A percentile compares a stretch with the other conserved stretches of the same genome.
Conservation (phyloP, 106 monocot genomes). For the Acanthochlamys bracteata region DNA sequence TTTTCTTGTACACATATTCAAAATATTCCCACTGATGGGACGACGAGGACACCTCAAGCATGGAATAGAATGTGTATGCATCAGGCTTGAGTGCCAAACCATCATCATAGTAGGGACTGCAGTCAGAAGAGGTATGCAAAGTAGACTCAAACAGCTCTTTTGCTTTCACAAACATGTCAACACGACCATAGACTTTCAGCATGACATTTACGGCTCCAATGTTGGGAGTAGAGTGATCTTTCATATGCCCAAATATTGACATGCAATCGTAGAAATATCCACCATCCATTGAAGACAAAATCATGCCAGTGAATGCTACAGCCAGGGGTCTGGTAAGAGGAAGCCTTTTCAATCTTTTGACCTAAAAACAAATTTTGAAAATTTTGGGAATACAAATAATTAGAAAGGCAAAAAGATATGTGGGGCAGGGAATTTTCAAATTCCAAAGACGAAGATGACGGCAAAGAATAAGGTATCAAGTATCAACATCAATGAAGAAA, state of each 20-base stretch:
- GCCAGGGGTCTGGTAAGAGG: slow-evolving; percentile 74
- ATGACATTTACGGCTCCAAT: slow-evolving; percentile 88
- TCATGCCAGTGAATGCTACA: slow-evolving; percentile 93
- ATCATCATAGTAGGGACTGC: background rate
- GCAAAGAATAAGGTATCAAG: too few species aligned
- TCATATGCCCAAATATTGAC: slow-evolving; percentile 84
- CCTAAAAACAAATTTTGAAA: too few species aligned
- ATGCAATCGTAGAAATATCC: slow-evolving; percentile 57
- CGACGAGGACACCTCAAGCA: slow-evolving; percentile 73
- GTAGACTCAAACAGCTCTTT: slow-evolving; percentile 75
- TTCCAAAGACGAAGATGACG: too few species aligned
- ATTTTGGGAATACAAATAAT: too few species aligned
- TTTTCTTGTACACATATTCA: slow-evolving; percentile 92
- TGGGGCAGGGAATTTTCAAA: too few species aligned
- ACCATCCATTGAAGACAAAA: slow-evolving; percentile 72
- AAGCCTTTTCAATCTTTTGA: slow-evolving; percentile 70
- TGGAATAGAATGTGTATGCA: slow-evolving; percentile 55
- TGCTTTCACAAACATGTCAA: slow-evolving; percentile 83
- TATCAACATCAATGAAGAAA: too few species aligned
- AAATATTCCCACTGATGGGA: slow-evolving; percentile 96
- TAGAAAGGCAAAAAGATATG: too few species aligned
- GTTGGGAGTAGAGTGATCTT: slow-evolving; percentile 58
- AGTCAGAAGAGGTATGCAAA: slow-evolving; percentile 9
- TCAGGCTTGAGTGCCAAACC: slow-evolving; percentile 32
- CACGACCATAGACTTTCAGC: slow-evolving; percentile 70